These are phyloP conservation scores for Phragmites australis DNA, from an alignment of 176 grass and related monocot genomes.

Conservation along the genomic window DNA sequence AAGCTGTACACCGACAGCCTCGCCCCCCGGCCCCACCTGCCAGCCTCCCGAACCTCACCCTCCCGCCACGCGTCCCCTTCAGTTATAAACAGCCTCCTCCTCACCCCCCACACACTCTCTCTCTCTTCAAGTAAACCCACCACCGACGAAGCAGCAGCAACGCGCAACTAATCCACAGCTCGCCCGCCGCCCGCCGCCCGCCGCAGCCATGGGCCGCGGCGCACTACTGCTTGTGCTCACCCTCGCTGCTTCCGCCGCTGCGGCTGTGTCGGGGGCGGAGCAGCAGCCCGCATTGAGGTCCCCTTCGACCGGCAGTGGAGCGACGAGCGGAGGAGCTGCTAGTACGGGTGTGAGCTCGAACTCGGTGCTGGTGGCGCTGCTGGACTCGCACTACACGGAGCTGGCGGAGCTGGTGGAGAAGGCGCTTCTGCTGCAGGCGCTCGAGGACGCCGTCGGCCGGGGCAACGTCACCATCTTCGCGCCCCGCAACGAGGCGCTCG, in stretches of 20 bases:
- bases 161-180: neutral
- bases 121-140: neutral
- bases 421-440: constrained; percentile 52
- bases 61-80: constrained; percentile 26
- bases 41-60: constrained; percentile 6
- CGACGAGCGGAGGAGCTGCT: too few species aligned
- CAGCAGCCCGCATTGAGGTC: constrained; percentile 38
- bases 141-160: neutral
- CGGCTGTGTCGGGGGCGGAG: neutral
- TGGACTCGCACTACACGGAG: constrained; percentile 74
- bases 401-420: constrained; percentile 75
- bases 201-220: constrained; percentile 26
- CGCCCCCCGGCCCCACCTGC: neutral
- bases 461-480: constrained; percentile 78
- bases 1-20: constrained; percentile 9
- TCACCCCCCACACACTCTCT: neutral
- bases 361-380: constrained; percentile 60
- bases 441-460: constrained; percentile 57
- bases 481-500: constrained; percentile 63
- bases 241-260: neutral
- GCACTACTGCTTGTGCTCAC: neutral
- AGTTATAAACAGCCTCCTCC: constrained; percentile 1
- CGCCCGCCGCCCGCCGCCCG: neutral
- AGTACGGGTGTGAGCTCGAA: constrained; percentile 60
- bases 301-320: neutral